phyloP scores from a whole-genome alignment of 2,329 filamentous ascomycete species.

The Alternaria gansuensis region DNA sequence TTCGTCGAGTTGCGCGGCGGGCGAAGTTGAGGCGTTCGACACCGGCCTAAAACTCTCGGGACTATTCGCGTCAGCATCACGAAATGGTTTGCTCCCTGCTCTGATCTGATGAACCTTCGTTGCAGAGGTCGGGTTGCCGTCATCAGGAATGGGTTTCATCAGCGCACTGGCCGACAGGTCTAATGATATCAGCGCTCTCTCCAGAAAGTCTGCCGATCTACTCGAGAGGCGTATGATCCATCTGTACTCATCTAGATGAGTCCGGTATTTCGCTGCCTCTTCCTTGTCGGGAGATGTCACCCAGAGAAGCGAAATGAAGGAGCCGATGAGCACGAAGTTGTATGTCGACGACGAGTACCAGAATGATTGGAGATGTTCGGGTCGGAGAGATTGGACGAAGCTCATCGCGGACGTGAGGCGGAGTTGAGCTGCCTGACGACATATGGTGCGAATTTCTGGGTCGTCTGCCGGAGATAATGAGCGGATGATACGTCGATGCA shows the following conservation, averaged over 20 bases:
- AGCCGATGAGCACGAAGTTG: slow-evolving; percentile 55
- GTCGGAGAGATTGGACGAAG: slow-evolving; percentile 56
- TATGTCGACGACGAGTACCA: slow-evolving; percentile 59
- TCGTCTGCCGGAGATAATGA: slow-evolving; percentile 44
- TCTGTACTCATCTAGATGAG: slow-evolving; percentile 54
- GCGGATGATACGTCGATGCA: slow-evolving; percentile 56
- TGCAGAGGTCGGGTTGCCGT: neutral
- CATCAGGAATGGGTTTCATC: slow-evolving; percentile 16
- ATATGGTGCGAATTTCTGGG: slow-evolving; percentile 48
- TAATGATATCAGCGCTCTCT: slow-evolving; percentile 46
- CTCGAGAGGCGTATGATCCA: slow-evolving; percentile 56
- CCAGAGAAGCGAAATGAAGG: slow-evolving; percentile 54
- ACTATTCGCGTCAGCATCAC: neutral
- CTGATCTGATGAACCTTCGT: neutral
- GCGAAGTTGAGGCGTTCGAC: neutral
- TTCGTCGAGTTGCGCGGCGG: neutral
- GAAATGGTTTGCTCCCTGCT: neutral
- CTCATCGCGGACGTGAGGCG: slow-evolving; percentile 57
- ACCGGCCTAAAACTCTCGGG: neutral
- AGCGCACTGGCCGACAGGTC: slow-evolving; percentile 35
- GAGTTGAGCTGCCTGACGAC: slow-evolving; percentile 55
- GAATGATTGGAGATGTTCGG: slow-evolving; percentile 58
- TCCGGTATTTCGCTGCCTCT: slow-evolving; percentile 49
- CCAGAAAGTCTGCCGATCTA: slow-evolving; percentile 57
- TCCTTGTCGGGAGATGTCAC: slow-evolving; percentile 46